phyloP scores from a whole-genome alignment of 768 basidiomycete genomes.

The Hericium alpestre region DNA sequence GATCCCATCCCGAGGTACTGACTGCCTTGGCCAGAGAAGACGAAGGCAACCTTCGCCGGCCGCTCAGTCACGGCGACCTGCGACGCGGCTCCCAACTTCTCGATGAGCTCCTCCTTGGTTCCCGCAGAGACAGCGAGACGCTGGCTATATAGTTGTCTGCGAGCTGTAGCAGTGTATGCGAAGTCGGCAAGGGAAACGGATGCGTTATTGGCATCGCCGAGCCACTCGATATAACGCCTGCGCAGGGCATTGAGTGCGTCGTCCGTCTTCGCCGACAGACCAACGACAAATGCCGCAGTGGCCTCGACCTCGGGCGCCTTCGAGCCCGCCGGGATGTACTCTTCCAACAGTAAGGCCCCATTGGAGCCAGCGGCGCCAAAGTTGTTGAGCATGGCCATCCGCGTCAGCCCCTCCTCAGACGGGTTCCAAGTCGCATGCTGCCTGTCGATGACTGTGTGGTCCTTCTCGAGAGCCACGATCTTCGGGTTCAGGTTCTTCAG shows the following conservation, averaged over 20 bases:
- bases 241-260: slow-evolving; percentile 38
- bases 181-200: slow-evolving; percentile 33
- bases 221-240: slow-evolving; percentile 34
- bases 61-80: slow-evolving; percentile 23
- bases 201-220: slow-evolving; percentile 23
- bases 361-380: slow-evolving; percentile 73
- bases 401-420: slow-evolving; percentile 22
- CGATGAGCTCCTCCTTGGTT: slow-evolving; percentile 34
- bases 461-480: slow-evolving; percentile 36
- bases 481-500: slow-evolving; percentile 44
- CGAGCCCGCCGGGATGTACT: slow-evolving; percentile 18
- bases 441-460: slow-evolving; percentile 40
- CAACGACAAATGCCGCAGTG: slow-evolving; percentile 32
- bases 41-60: slow-evolving; percentile 38
- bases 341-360: slow-evolving; percentile 50
- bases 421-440: slow-evolving; percentile 31
- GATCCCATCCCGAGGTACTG: slow-evolving; percentile 59
- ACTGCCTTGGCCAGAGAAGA: slow-evolving; percentile 67
- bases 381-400: slow-evolving; percentile 58
- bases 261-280: slow-evolving; percentile 50
- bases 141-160: slow-evolving; percentile 44
- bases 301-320: background rate
- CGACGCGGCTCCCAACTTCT: slow-evolving; percentile 26
- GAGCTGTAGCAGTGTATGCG: slow-evolving; percentile 59
- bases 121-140: slow-evolving; percentile 41